Evolutionary conservation across 805 yeast species (phyloP).

Genomic region (Priceomyces medius): DNA sequence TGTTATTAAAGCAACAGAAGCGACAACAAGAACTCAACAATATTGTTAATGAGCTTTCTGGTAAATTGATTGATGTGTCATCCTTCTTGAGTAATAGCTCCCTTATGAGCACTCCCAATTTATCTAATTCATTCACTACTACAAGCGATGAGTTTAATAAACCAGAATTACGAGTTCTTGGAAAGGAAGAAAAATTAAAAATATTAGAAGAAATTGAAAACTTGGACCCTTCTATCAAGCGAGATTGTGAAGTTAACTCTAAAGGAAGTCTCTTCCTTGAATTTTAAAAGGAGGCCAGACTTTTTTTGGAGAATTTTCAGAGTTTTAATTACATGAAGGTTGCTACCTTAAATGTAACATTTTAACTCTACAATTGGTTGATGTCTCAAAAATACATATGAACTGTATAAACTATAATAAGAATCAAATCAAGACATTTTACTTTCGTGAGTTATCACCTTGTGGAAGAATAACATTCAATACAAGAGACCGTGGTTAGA

Average conservation of each 20-base stretch:
- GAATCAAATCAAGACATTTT: too few relatives aligned
- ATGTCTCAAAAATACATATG: too few relatives aligned
- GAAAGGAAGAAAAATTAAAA: slow-evolving; percentile 21
- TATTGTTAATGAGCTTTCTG: slow-evolving; percentile 45
- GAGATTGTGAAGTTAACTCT: slow-evolving; percentile 15
- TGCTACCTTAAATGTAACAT: too few relatives aligned
- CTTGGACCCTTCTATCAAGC: slow-evolving; percentile 16
- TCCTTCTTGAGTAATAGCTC: slow-evolving; percentile 22
- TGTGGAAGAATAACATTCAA: too few relatives aligned
- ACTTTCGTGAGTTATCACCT: too few relatives aligned
- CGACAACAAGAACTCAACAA: slow-evolving; percentile 47
- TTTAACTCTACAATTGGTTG: too few relatives aligned
- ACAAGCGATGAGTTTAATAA: slow-evolving; percentile 12
- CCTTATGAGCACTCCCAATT: slow-evolving; percentile 5
- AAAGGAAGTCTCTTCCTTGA: slow-evolving; percentile 23
- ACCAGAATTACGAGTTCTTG: slow-evolving; percentile 23
- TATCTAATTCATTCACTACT: slow-evolving; percentile 3
- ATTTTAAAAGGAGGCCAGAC: too few relatives aligned
- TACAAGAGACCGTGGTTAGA: background rate
- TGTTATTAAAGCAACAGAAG: slow-evolving; percentile 37
- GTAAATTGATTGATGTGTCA: slow-evolving; percentile 37
- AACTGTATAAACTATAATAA: too few relatives aligned
- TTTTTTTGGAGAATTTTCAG: too few relatives aligned
- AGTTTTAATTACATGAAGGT: too few relatives aligned
- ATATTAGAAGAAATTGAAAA: slow-evolving; percentile 20